Conservation (phyloP, 169 alveolate species). For the Eimeria mitis region DNA sequence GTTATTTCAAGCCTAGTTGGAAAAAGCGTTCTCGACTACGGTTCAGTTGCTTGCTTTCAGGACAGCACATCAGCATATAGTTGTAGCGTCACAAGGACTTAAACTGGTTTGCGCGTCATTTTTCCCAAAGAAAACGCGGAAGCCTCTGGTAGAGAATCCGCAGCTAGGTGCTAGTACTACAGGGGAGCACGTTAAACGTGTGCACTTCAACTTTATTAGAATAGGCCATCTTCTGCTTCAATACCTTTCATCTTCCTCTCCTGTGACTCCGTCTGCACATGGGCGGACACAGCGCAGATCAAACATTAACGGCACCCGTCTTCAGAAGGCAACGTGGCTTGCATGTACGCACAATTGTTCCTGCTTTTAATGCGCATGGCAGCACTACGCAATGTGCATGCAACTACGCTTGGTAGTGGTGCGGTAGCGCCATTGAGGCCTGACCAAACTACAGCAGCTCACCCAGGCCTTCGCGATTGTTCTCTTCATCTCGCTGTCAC, state of each 20-base stretch:
- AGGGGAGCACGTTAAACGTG: background rate
- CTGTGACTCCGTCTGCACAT: conserved; percentile 70
- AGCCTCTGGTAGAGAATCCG: background rate
- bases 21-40: background rate
- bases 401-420: background rate
- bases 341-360: background rate
- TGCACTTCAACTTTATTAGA: background rate
- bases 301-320: background rate
- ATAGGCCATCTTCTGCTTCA: conserved; percentile 2
- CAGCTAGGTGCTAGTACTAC: background rate
- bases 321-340: background rate
- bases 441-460: background rate
- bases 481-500: conserved; percentile 72
- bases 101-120: background rate
- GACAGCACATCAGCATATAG: background rate
- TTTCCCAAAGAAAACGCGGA: background rate
- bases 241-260: conserved; percentile 42
- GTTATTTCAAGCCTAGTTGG: background rate
- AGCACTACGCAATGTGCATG: background rate
- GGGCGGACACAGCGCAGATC: background rate
- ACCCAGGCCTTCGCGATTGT: conserved; percentile 71
- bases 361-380: background rate
- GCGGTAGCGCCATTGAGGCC: background rate
- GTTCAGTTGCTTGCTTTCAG: background rate
- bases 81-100: background rate